A percentile compares a stretch with the other conserved stretches of the same genome.
These are phyloP conservation scores for Crithidia expoeki DNA, from an alignment of 208 protist species.

Conservation along the genomic window DNA sequence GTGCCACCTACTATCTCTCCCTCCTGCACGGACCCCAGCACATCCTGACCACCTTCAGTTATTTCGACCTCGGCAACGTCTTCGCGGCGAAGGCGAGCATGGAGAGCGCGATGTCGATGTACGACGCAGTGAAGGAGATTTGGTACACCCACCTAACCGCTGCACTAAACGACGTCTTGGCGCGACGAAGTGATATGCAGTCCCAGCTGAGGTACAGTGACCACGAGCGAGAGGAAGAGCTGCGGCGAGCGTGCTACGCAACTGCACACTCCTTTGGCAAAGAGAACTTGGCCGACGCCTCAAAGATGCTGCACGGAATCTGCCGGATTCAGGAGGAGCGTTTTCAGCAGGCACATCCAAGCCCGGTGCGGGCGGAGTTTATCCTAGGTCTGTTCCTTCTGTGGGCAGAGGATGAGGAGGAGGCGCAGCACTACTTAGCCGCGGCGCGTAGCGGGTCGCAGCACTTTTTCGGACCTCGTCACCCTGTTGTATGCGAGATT, in stretches of 20 bases:
- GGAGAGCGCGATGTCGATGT: conserved; percentile 87
- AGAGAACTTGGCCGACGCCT: conserved; percentile 82
- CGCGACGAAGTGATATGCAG: conserved; percentile 52
- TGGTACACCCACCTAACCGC: conserved; percentile 67
- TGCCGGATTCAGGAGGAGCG: conserved; percentile 83
- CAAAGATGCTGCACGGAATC: conserved; percentile 89
- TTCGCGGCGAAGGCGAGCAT: conserved; percentile 87
- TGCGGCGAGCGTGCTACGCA: conserved; percentile 49
- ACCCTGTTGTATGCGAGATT: conserved; percentile 84
- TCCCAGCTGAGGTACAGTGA: conserved; percentile 76
- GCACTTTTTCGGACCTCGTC: conserved; percentile 73
- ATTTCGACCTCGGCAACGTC: conserved; percentile 92
- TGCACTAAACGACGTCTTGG: conserved; percentile 63
- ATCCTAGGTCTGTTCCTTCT: conserved; percentile 84
- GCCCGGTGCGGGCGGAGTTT: conserved; percentile 69
- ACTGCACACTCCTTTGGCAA: conserved; percentile 71
- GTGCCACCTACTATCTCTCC: conserved; percentile 87
- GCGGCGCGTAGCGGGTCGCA: conserved; percentile 51
- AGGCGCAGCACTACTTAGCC: conserved; percentile 57
- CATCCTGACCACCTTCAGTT: conserved; percentile 87
- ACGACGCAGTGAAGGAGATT: conserved; percentile 88
- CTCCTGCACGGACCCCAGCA: conserved; percentile 77
- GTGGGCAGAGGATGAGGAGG: conserved; percentile 69
- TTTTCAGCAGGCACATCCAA: conserved; percentile 70
- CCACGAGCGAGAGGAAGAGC: conserved; percentile 45